These are phyloP conservation scores for Tolypocladium ovalisporum DNA, from an alignment of 2,329 filamentous ascomycete genomes.

Conservation along the genomic window DNA sequence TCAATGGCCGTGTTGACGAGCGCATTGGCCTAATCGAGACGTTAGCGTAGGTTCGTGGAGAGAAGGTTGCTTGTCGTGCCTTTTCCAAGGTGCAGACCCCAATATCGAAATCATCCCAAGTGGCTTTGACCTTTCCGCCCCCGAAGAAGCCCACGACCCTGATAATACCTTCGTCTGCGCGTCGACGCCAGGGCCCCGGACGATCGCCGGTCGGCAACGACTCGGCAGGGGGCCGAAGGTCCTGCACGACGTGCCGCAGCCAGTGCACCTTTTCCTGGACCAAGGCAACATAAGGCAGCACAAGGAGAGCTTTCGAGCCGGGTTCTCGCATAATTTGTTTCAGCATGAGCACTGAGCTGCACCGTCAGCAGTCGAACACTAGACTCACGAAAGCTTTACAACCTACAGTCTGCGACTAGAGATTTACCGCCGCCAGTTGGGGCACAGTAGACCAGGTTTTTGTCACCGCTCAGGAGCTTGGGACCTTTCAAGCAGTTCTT, in stretches of 20 bases:
- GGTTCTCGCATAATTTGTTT: conserved; percentile 56
- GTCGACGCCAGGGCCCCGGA: conserved; percentile 38
- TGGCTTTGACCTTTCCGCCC: conserved; percentile 54
- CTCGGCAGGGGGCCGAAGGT: conserved; percentile 16
- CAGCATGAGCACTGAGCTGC: conserved; percentile 52
- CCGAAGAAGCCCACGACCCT: conserved; percentile 66
- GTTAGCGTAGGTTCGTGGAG: background rate
- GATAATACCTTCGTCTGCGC: conserved; percentile 46
- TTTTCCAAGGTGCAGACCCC: conserved; percentile 75
- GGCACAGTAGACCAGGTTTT: conserved; percentile 68
- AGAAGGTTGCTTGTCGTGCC: conserved; percentile 14
- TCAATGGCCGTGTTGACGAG: conserved; percentile 65
- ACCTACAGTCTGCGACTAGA: conserved; percentile 51
- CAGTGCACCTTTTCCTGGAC: conserved; percentile 72
- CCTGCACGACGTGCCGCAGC: conserved; percentile 56
- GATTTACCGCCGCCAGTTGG: conserved; percentile 73
- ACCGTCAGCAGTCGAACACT: conserved; percentile 7
- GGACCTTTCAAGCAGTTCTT: conserved; percentile 60
- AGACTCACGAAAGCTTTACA: background rate
- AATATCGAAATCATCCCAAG: conserved; percentile 67
- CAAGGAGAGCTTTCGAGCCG: conserved; percentile 56
- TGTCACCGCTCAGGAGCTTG: conserved; percentile 52
- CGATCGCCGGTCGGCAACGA: conserved; percentile 21
- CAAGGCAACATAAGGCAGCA: conserved; percentile 67
- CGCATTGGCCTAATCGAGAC: conserved; percentile 50